Percentiles rank a stretch among this genome's conserved stretches.
phyloP scores from a whole-genome alignment of 2,329 filamentous ascomycete species.

The Talaromyces sp. region DNA sequence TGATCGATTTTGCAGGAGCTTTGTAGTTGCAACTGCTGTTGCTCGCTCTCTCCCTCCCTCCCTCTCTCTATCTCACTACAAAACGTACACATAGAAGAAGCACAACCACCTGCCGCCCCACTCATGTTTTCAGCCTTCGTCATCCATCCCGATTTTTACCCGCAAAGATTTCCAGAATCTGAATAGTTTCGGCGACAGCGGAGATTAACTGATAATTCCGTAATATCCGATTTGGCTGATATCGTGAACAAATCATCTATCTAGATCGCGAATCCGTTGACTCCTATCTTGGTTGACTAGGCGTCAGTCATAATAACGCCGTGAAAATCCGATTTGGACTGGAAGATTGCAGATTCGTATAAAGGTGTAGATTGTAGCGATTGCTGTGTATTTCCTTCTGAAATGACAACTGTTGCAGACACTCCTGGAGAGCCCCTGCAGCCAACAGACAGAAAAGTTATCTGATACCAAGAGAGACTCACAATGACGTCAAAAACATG shows the following conservation, averaged over 20 bases:
- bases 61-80: not conserved
- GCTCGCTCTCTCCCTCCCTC: not conserved
- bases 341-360: not conserved
- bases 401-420: not conserved
- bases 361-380: not conserved
- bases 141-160: not conserved
- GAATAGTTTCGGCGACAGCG: not conserved
- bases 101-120: no score
- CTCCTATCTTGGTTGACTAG: not conserved
- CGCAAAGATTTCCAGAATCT: not conserved
- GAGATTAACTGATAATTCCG: not conserved
- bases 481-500: constrained; percentile 20
- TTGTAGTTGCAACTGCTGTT: not conserved
- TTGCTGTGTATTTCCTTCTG: not conserved
- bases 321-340: not conserved
- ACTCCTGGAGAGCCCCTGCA: not conserved
- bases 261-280: not conserved
- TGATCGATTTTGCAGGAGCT: not conserved
- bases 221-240: not conserved
- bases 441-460: not conserved
- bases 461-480: not conserved
- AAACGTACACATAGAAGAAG: no score
- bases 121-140: not conserved
- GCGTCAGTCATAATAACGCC: not conserved
- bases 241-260: not conserved